These are phyloP conservation scores for Microascus cirrosus DNA, from an alignment of 2,329 filamentous ascomycete genomes.

Conservation along the genomic window DNA sequence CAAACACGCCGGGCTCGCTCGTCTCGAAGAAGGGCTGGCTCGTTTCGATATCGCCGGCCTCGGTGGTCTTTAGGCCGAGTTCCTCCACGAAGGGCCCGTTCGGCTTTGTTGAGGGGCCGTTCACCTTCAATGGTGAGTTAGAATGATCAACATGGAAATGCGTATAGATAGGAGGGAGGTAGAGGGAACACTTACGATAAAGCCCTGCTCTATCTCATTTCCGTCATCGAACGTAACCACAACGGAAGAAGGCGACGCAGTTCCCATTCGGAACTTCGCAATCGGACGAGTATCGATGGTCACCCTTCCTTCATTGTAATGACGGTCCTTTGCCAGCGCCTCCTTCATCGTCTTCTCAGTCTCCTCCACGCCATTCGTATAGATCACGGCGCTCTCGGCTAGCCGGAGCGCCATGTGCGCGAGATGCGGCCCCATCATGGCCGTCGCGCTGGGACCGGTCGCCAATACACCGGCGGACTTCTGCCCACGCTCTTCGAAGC, in stretches of 20 bases:
- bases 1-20: constrained; percentile 38
- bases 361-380: constrained; percentile 32
- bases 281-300: constrained; percentile 23
- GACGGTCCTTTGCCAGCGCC: constrained; percentile 16
- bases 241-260: constrained; percentile 14
- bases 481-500: constrained; percentile 42
- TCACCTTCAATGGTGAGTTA: constrained; percentile 11
- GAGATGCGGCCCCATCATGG: constrained; percentile 23
- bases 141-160: background rate
- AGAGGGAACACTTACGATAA: constrained; percentile 18
- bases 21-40: constrained; percentile 34
- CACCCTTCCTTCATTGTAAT: constrained; percentile 11
- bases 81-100: constrained; percentile 28
- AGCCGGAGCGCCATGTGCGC: constrained; percentile 31
- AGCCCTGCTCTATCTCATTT: constrained; percentile 21
- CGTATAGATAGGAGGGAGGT: background rate
- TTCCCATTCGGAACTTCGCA: constrained; percentile 15
- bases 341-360: constrained; percentile 17
- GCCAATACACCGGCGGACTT: constrained; percentile 34
- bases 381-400: constrained; percentile 32
- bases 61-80: constrained; percentile 28
- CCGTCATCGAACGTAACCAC: constrained; percentile 28
- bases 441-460: constrained; percentile 18
- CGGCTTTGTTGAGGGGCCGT: constrained; percentile 23
- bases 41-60: constrained; percentile 29